phyloP scores from a whole-genome alignment of 768 basidiomycete species.

The Aureoboletus auriporus region DNA sequence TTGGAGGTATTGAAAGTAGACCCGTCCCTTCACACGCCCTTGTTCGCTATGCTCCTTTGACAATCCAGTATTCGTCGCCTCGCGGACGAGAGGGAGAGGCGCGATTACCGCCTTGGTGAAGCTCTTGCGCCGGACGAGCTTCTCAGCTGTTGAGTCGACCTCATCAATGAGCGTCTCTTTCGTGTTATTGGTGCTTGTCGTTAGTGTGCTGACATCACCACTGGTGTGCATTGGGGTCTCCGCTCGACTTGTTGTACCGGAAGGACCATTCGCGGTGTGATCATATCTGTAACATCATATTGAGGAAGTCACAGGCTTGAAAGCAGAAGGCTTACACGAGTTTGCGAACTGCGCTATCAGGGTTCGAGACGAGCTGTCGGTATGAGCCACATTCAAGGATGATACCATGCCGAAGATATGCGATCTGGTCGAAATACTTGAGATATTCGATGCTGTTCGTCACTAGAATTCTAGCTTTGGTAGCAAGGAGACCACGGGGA shows the following conservation, averaged over 20 bases:
- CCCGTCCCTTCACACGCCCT: conserved; percentile 72
- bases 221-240: conserved; percentile 47
- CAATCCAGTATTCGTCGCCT: conserved; percentile 41
- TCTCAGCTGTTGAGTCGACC: conserved; percentile 44
- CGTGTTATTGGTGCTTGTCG: conserved; percentile 16
- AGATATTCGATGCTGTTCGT: conserved; percentile 88
- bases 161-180: conserved; percentile 23
- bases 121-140: conserved; percentile 52
- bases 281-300: conserved; percentile 31
- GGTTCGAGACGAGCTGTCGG: conserved; percentile 51
- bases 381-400: conserved; percentile 76
- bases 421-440: conserved; percentile 67
- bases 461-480: conserved; percentile 81
- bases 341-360: conserved; percentile 64
- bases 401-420: conserved; percentile 77
- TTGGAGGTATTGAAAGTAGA: conserved; percentile 75
- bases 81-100: conserved; percentile 35
- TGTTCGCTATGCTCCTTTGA: conserved; percentile 73
- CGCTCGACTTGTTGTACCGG: conserved; percentile 33
- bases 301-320: not conserved
- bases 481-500: conserved; percentile 73
- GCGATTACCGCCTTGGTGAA: conserved; percentile 56
- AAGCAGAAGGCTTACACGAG: conserved; percentile 55
- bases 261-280: conserved; percentile 41
- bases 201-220: conserved; percentile 13